Evolutionary conservation across 2,329 filamentous ascomycete genomes (phyloP).

Genomic region (Colletotrichum incanum): DNA sequence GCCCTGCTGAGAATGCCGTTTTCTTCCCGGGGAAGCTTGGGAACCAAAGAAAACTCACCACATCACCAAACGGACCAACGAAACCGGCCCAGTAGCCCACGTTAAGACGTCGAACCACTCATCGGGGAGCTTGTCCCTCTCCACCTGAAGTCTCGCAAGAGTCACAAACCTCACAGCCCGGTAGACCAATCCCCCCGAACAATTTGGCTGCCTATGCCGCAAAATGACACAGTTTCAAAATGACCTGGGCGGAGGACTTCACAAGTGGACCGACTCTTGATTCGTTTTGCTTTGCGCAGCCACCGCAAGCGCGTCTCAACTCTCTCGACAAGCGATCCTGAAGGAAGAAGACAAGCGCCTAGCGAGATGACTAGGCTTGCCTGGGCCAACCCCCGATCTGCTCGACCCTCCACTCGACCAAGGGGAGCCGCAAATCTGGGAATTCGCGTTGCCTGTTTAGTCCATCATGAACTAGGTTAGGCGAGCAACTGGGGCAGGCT

Average conservation of each 20-base stretch:
- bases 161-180: not conserved
- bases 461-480: conserved; percentile 4
- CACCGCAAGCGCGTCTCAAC: conserved; percentile 43
- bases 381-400: conserved; percentile 27
- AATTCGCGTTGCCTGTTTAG: conserved; percentile 22
- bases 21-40: not conserved
- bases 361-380: conserved; percentile 38
- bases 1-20: conserved; percentile 39
- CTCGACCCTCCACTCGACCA: conserved; percentile 28
- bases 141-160: not conserved
- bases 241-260: conserved; percentile 7
- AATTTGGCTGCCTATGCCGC: conserved; percentile 14
- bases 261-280: conserved; percentile 22
- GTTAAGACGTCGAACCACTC: conserved; percentile 9
- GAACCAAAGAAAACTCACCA: conserved; percentile 33
- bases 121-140: not conserved
- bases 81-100: conserved; percentile 20
- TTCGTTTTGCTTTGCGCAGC: conserved; percentile 41
- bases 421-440: conserved; percentile 31
- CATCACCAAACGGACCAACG: conserved; percentile 36
- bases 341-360: conserved; percentile 41
- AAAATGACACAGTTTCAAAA: conserved; percentile 31
- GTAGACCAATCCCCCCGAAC: not conserved
- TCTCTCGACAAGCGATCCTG: conserved; percentile 30
- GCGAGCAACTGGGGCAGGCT: conserved; percentile 12